Base-by-base conservation (phyloP, 495 filamentous ascomycete species). In the Penicillium salamii region DNA sequence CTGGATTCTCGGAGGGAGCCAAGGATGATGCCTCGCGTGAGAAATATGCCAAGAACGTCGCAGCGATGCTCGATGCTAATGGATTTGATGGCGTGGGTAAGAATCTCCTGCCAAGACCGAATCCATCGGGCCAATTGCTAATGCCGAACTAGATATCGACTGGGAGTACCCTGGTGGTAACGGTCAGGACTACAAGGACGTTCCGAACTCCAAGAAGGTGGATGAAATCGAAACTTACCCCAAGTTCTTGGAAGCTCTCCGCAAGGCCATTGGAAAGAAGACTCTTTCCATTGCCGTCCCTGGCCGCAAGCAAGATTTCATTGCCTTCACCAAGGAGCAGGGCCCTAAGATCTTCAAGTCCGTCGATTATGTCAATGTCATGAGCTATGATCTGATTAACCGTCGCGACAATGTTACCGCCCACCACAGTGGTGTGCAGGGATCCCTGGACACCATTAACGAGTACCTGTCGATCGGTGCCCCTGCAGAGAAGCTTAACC, bases 131-230 rank as follows among this genome's bases (percentile, higher is more conserved):
- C 23, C 23, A 26, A 8, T 26, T 26, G 3, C 23, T 26, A 26
- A 6, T 3, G 18, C 6, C 35, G 69, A 72, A 13, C 67, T 81
- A 63, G 87, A 91, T 50, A 81, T 90, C 46, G 86, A 91, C 59
- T 91, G 87, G 87, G 86, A 91, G 54, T 91, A 89, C 59, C 86
- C 87, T 1, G 86, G 85, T 24, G 87, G 87, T 35, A 89, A 91
- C 59, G 87, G 87, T 18, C 78, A 85, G 41, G 84, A 89, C 63
- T 91, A 89, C 73, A 89, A 85, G 49, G 53, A 77, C 43, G 59
- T 76, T 7, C 83, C 86, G n/a, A 90, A 89, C 66, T 67, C 71
- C 0, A 58, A 67, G 20, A 84, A 83, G 48, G 63, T 67, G 12
- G 78, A 73, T 71, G 82, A 91, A 57, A 81, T 89, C 37, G 63